Evolutionary conservation across 2,329 filamentous ascomycete species (phyloP).

Genomic region (Boeremia exigua): DNA sequence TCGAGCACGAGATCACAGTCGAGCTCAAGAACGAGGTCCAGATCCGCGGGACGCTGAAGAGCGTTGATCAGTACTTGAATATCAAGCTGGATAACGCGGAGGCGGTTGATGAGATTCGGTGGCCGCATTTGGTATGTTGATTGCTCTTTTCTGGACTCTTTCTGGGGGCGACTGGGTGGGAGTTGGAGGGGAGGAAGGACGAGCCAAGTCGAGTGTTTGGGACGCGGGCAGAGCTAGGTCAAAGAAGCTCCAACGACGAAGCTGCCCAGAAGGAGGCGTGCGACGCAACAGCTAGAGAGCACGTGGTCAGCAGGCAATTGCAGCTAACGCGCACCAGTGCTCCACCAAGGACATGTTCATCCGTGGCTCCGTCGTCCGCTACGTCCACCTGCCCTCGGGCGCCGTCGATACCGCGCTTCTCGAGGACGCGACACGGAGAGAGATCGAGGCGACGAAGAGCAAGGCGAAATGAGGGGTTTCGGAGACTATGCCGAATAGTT

Average conservation of each 20-base stretch:
- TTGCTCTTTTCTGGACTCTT: not conserved
- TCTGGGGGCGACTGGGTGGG: not conserved
- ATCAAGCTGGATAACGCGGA: conserved; percentile 97
- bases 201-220: too few relatives aligned
- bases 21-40: conserved; percentile 99
- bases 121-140: conserved; percentile 78
- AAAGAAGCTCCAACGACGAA: too few relatives aligned
- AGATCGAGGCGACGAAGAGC: conserved; percentile 45
- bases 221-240: too few relatives aligned
- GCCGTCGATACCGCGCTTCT: conserved; percentile 85
- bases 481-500: not conserved
- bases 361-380: conserved; percentile 88
- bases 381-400: conserved; percentile 83
- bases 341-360: conserved; percentile 97
- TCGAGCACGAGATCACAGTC: conserved; percentile 95
- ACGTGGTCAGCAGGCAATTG: too few relatives aligned
- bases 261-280: too few relatives aligned
- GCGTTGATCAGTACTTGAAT: conserved; percentile 98
- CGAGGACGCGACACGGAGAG: conserved; percentile 75
- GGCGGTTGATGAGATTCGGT: conserved; percentile 91
- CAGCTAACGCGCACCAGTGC: conserved; percentile 55
- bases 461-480: conserved; percentile 43
- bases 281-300: too few relatives aligned
- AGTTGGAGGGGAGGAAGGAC: not conserved
- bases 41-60: conserved; percentile 93